Evolutionary conservation across 2,329 filamentous ascomycete genomes (phyloP).

Genomic region (Ophiocordyceps camponoti-rufipedis): DNA sequence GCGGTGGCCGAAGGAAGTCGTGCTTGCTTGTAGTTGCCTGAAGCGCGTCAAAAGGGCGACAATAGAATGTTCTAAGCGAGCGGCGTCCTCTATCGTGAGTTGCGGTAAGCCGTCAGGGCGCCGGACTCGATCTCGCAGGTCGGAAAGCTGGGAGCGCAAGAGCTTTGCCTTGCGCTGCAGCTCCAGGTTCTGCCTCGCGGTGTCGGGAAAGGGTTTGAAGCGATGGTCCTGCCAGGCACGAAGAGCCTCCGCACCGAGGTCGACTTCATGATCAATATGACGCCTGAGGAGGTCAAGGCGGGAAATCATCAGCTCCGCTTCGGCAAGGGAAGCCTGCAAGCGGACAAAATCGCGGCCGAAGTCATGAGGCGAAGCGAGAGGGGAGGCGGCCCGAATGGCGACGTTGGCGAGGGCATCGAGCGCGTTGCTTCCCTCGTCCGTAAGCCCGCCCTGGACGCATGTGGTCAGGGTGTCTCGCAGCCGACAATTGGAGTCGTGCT

Average conservation of each 20-base stretch:
- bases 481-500: slow-evolving; percentile 3
- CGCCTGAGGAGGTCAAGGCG: slow-evolving; percentile 37
- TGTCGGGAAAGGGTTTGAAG: slow-evolving; percentile 35
- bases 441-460: slow-evolving; percentile 35
- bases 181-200: slow-evolving; percentile 56
- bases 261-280: slow-evolving; percentile 34
- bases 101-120: slow-evolving; percentile 9
- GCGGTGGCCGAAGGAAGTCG: slow-evolving; percentile 45
- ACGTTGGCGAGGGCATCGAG: slow-evolving; percentile 39
- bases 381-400: slow-evolving; percentile 29
- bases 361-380: slow-evolving; percentile 26
- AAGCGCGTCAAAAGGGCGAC: slow-evolving; percentile 37
- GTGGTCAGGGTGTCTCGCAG: slow-evolving; percentile 25
- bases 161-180: slow-evolving; percentile 52
- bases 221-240: slow-evolving; percentile 21
- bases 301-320: slow-evolving; percentile 34
- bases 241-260: slow-evolving; percentile 19
- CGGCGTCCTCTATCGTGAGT: slow-evolving; percentile 38
- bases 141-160: slow-evolving; percentile 46
- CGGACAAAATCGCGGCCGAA: slow-evolving; percentile 34
- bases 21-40: slow-evolving; percentile 39
- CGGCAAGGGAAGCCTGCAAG: slow-evolving; percentile 33
- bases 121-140: slow-evolving; percentile 29
- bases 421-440: slow-evolving; percentile 31
- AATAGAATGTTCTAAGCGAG: slow-evolving; percentile 39